Base-by-base conservation (phyloP, 2,329 filamentous ascomycete species). In the Colletotrichum filicis region DNA sequence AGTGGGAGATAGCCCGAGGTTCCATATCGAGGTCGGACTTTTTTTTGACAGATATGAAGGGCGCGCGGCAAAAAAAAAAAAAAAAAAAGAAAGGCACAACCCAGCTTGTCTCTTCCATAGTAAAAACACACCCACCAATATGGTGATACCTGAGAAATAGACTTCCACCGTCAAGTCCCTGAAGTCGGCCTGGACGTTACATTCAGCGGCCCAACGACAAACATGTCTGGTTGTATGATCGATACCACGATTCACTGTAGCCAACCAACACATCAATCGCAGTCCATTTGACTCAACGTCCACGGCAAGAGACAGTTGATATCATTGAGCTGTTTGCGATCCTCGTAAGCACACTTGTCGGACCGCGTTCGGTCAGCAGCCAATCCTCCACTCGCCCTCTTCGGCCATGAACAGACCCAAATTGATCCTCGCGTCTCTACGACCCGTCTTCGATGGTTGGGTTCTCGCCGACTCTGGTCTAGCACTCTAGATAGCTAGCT, bases 61-160 rank as follows among this genome's bases (percentile, higher is more conserved):
- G 49, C 30, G 56, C 46, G 16, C 37, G 28, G 65, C 32, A 26
- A 26, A 35, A 52, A 19, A 16, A 49, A 26, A 35, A 52, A 19
- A 16, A 49, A 19, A 32, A 68, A 52, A 71, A 58, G 53, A 52
- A 68, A 68, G 24, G 37, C 37, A 58, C 22, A 57, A 56, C 65
- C 69, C 58, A 62, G 69, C 49, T 46, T 12, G 22, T 62, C 32
- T 46, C 14, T 11, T 52, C 30, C 24, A 24, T 22, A 8, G 30
- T 26, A 57, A 56, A 22, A 24, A 35, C 62, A 26, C 32, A 11
- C 22, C 30, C 26, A 30, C n/a, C 19, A n/a, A 5, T 22, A 16
- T 19, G 9, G 16, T 22, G 35, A 35, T 35, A 60, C 37, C 58
- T 24, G 58, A 35, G 9, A 28, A 22, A 42, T 16, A 32, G 26